Evolutionary conservation across 225 moss, liverwort and hornwort genomes (phyloP), one percentile per base, ranked within the genome.

Genomic region (Anthoceros angustus): DNA sequence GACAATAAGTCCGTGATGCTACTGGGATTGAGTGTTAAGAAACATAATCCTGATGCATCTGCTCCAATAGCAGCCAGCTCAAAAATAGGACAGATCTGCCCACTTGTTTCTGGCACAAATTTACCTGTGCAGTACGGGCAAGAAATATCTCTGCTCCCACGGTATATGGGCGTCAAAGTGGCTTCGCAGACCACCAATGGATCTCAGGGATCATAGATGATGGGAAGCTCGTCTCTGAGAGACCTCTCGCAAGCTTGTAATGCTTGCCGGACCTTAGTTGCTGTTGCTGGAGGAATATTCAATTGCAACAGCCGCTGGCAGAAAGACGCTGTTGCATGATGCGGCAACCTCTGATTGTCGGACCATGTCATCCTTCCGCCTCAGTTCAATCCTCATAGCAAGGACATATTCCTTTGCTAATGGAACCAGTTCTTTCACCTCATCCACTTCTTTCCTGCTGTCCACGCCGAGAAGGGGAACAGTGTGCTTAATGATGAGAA

Each of bases 201-300:
- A 70, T 91, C 91, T 39, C 91, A 84, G 38, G 95, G 88, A 65
- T 98, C 95, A 42, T 98, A 98, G 68, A 88, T 98, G 64, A 98
- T 75, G 62, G 73, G 76, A 68, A 84, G 69, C 70, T 88, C 95
- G 68, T 98, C 87, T 63, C 76, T 75, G 39, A 86, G 87, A 42
- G 77, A 86, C 70, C 67, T 86, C 76, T 98, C 95, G 64, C 95
- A 82, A 16, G 82, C 91, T 81, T 85, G 83, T 71, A 98, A 40
- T 70, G 88, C 88, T 82, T 91, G 91, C 62, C 91, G 88, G 39
- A 85, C 86, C 77, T 82, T 91, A 11, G 77, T 82, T 12, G 95
- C 85, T 41, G 80, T 62, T 24, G 65, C 42, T 3, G 85, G 84
- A 43, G 88, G 62, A 32, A 85, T 74, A 80, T 84, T 90, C 14